phyloP scores from a whole-genome alignment of 169 alveolate genomes.

The Cryptosporidium felis region DNA sequence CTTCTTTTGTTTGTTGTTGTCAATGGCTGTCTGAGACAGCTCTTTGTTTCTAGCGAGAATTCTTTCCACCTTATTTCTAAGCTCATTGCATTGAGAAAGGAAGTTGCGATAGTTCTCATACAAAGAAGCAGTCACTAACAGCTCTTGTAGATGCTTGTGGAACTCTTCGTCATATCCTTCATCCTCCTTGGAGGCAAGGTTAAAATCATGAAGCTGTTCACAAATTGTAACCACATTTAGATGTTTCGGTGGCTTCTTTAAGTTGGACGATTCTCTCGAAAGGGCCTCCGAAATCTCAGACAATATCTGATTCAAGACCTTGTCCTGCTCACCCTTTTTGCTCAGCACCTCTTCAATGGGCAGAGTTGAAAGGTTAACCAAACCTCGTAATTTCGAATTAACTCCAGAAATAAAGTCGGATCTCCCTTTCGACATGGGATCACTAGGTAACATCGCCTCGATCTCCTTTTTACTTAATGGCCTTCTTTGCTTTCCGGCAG shows the following conservation, averaged over 20 bases:
- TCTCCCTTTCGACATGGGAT: conserved; percentile 26
- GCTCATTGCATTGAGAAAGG: conserved; percentile 44
- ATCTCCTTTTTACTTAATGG: conserved; percentile 44
- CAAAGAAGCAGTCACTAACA: conserved; percentile 39
- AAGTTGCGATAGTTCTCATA: conserved; percentile 58
- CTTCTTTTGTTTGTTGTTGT: conserved; percentile 35
- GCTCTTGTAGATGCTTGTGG: conserved; percentile 41
- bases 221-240: conserved; percentile 30
- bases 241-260: conserved; percentile 54
- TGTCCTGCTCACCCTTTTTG: conserved; percentile 53
- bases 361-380: conserved; percentile 23
- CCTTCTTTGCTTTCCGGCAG: conserved; percentile 12
- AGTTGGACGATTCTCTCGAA: conserved; percentile 27
- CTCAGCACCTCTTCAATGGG: conserved; percentile 45
- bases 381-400: neutral
- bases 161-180: conserved; percentile 49
- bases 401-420: conserved; percentile 27
- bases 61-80: conserved; percentile 6
- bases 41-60: neutral
- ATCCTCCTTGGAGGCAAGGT: conserved; percentile 21
- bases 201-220: conserved; percentile 50
- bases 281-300: neutral
- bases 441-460: conserved; percentile 56
- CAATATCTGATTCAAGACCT: conserved; percentile 13
- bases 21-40: conserved; percentile 23